Evolutionary conservation across 805 yeast genomes (phyloP).

Genomic region (Saccharomycopsis schoenii): DNA sequence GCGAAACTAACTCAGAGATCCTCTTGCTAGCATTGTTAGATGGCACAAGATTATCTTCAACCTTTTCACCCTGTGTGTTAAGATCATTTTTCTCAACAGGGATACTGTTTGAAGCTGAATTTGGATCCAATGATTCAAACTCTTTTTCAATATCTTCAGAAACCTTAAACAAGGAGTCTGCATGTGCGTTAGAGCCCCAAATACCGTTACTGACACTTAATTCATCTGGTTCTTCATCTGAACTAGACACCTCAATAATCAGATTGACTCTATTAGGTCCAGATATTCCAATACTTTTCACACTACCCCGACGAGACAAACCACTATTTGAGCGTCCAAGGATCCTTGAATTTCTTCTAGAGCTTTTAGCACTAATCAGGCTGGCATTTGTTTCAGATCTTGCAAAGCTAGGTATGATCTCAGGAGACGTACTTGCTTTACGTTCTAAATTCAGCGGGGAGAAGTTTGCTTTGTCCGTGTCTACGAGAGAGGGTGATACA

Average conservation of each 20-base stretch:
- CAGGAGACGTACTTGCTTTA: background rate
- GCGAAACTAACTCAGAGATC: constrained; percentile 1
- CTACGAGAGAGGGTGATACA: background rate
- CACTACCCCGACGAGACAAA: background rate
- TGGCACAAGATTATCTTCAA: background rate
- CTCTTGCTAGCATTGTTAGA: background rate
- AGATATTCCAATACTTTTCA: constrained; percentile 3
- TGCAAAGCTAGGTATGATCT: background rate
- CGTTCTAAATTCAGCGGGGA: background rate
- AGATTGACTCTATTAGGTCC: background rate
- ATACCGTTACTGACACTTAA: constrained; percentile 5
- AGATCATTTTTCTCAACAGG: background rate
- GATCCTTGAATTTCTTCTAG: background rate
- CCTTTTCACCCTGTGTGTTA: background rate
- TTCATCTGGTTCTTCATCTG: constrained; percentile 11
- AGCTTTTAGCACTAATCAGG: background rate
- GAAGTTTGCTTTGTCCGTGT: background rate
- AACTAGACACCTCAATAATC: background rate
- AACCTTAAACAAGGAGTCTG: background rate
- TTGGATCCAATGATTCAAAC: background rate
- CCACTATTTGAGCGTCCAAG: background rate
- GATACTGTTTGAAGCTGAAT: background rate
- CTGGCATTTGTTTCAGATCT: background rate
- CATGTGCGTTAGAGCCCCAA: constrained; percentile 1
- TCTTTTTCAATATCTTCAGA: background rate